phyloP scores from a whole-genome alignment of 2,329 filamentous ascomycete species.

The Dactylellina cionopaga region DNA sequence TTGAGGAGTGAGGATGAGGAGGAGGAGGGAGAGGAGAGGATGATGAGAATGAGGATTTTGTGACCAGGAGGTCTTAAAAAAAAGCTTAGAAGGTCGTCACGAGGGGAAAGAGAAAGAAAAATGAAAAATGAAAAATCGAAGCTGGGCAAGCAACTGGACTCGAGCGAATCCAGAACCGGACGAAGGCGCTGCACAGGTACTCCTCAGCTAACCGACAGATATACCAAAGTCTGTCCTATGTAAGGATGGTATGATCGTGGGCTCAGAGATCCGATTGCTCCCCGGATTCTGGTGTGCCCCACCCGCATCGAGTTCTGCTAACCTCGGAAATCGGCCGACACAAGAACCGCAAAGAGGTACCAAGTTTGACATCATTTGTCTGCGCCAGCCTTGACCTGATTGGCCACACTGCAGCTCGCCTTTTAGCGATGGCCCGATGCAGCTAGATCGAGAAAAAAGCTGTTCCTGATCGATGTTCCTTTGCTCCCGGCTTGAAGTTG shows the following conservation, averaged over 20 bases:
- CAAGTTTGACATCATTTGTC: conserved; percentile 43
- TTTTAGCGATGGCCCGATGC: conserved; percentile 32
- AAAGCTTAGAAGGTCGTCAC: not conserved
- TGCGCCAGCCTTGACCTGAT: conserved; percentile 2
- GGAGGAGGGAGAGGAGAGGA: not conserved
- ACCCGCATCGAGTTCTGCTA: not conserved
- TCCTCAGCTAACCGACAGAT: too few relatives aligned
- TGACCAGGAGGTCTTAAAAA: too few relatives aligned
- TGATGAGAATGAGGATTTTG: too few relatives aligned
- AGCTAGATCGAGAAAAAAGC: not conserved
- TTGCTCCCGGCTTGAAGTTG: not conserved
- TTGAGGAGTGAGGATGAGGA: not conserved
- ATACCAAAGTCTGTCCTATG: too few relatives aligned
- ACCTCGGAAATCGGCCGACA: conserved; percentile 48
- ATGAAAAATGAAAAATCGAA: not conserved
- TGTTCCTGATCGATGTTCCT: not conserved
- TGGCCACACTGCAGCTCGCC: not conserved
- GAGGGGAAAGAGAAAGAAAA: not conserved
- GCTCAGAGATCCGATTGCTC: not conserved
- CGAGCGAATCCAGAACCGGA: too few relatives aligned
- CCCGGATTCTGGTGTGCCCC: conserved; percentile 29
- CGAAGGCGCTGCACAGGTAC: too few relatives aligned
- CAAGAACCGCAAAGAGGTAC: conserved; percentile 6
- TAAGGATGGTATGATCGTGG: conserved; percentile 24
- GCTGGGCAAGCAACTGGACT: too few relatives aligned